These are phyloP conservation scores for Skeletonema tropicum DNA, from an alignment of 108 stramenopile species.

Conservation along the genomic window DNA sequence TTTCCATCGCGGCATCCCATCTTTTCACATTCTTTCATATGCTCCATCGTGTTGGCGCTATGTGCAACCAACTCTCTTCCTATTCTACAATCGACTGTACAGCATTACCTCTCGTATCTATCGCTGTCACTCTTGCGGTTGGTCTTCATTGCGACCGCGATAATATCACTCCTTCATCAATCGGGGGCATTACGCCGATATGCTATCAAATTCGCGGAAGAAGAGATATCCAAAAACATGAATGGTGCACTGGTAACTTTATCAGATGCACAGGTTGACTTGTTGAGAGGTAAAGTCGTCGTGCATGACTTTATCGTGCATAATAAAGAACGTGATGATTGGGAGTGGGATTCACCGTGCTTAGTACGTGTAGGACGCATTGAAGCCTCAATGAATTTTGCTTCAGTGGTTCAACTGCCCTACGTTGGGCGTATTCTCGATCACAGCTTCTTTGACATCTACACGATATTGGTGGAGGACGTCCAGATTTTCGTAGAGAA, in stretches of 20 bases:
- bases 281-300: conserved; percentile 42
- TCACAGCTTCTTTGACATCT: conserved; percentile 44
- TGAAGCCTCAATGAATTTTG: conserved; percentile 42
- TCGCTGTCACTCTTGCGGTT: conserved; percentile 30
- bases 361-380: conserved; percentile 45
- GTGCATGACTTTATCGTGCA: conserved; percentile 40
- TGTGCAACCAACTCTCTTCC: conserved; percentile 27
- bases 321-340: conserved; percentile 42
- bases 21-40: conserved; percentile 39
- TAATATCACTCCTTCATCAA: conserved; percentile 38
- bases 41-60: conserved; percentile 22
- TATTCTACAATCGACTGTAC: conserved; percentile 14
- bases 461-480: conserved; percentile 45
- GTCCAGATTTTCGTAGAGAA: conserved; percentile 55
- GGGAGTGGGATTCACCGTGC: conserved; percentile 57
- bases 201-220: conserved; percentile 43
- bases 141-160: conserved; percentile 38
- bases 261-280: conserved; percentile 37
- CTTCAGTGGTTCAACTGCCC: conserved; percentile 39
- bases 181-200: conserved; percentile 44
- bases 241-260: conserved; percentile 46
- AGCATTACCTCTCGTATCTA: conserved; percentile 25
- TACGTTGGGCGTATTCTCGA: conserved; percentile 29
- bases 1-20: conserved; percentile 24
- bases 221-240: conserved; percentile 34